Evolutionary conservation across 306 rosid genomes (phyloP).

Genomic region (Boehmeria nivea): DNA sequence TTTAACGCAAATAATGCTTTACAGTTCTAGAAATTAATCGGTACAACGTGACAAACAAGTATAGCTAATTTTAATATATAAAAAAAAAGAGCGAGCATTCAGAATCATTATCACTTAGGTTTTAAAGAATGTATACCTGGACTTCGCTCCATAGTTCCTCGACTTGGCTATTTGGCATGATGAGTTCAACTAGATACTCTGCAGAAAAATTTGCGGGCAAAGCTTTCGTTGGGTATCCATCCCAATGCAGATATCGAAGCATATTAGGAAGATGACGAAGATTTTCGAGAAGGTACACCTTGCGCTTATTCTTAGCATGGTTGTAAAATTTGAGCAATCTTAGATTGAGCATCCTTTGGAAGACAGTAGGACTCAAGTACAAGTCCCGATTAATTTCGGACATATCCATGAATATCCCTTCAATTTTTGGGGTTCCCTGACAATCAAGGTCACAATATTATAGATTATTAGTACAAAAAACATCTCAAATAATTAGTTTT

Average conservation of each 20-base stretch:
- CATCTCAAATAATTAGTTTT: background rate
- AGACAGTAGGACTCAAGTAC: background rate
- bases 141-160: background rate
- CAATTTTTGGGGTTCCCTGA: background rate
- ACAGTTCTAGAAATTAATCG: too few species aligned
- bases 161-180: background rate
- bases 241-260: background rate
- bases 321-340: background rate
- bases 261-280: background rate
- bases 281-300: background rate
- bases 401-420: background rate
- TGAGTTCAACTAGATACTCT: background rate
- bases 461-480: background rate
- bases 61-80: too few species aligned
- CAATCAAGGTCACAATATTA: background rate
- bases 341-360: background rate
- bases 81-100: too few species aligned
- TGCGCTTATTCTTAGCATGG: background rate
- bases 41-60: too few species aligned
- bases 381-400: background rate
- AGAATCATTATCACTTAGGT: too few species aligned
- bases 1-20: too few species aligned
- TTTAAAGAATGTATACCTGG: too few species aligned
- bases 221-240: background rate
- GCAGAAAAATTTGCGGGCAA: background rate